Percentiles rank a stretch among this genome's conserved stretches.
Conservation (phyloP, 768 basidiomycete species). For the Sporobolomyces phaffii region DNA sequence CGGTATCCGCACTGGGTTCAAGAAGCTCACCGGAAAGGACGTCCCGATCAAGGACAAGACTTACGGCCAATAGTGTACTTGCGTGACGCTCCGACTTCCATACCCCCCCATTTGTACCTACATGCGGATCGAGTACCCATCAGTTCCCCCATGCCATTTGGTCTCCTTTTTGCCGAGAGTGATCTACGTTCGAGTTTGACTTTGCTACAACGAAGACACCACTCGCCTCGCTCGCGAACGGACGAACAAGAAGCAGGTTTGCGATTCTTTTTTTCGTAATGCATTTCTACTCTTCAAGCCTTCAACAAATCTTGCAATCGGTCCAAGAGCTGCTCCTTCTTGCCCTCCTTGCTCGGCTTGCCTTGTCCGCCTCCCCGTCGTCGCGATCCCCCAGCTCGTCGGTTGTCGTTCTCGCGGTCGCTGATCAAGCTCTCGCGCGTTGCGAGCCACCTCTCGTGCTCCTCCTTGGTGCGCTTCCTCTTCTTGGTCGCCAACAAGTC, state of each 20-base stretch:
- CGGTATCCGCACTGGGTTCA: constrained; percentile 24
- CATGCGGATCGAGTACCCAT: no score
- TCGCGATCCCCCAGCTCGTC: neutral
- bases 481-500: neutral
- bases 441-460: constrained; percentile 6
- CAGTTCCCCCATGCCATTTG: no score
- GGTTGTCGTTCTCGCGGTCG: neutral
- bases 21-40: constrained; percentile 36
- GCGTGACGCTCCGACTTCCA: neutral
- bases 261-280: no score
- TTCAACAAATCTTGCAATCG: neutral
- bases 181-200: no score
- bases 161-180: no score
- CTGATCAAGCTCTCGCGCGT: neutral
- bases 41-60: constrained; percentile 27
- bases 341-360: constrained; percentile 1
- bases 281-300: no score
- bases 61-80: neutral
- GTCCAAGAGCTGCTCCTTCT: neutral
- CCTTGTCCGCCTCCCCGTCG: neutral
- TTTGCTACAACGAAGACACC: no score
- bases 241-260: no score
- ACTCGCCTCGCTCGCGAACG: no score
- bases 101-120: neutral
- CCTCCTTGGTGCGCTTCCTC: neutral